Evolutionary conservation across 2,329 filamentous ascomycete species (phyloP).

Genomic region (Fusarium poae): DNA sequence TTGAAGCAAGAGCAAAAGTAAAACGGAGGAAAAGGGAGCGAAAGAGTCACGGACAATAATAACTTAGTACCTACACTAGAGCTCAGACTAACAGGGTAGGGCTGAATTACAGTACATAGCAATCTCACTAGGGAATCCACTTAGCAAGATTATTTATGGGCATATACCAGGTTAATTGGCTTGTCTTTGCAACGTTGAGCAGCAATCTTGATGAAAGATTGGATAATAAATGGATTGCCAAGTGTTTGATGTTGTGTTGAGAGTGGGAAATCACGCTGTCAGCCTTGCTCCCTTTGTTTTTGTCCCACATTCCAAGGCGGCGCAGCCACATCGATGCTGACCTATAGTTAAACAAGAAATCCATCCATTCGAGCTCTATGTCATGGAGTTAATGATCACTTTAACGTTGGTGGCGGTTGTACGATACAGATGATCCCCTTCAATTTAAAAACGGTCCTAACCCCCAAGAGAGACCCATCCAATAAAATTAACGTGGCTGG

Average conservation of each 20-base stretch:
- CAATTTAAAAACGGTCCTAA: not conserved
- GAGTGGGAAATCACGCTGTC: not conserved
- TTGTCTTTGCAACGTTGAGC: not conserved
- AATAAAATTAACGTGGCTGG: not conserved
- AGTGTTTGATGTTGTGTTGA: not conserved
- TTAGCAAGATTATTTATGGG: not conserved
- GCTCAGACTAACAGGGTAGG: conserved; percentile 6
- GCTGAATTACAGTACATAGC: conserved; percentile 15
- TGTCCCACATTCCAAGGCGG: not conserved
- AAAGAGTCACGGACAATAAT: not conserved
- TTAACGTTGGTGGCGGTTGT: not conserved
- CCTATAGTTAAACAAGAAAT: not conserved
- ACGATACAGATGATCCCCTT: not conserved
- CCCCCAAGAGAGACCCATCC: not conserved
- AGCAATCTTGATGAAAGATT: not conserved
- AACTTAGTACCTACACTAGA: too few species aligned
- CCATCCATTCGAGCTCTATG: not conserved
- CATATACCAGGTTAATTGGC: not conserved
- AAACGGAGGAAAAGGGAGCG: not conserved
- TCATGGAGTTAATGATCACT: not conserved
- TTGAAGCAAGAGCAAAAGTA: not conserved
- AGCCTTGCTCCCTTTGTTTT: not conserved
- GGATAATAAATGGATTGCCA: not conserved
- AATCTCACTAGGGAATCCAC: not conserved
- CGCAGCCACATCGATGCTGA: not conserved